Evolutionary conservation across 176 grass and related monocot genomes (phyloP), one percentile per base, ranked within the genome.

Genomic region (Phyllostachys edulis): DNA sequence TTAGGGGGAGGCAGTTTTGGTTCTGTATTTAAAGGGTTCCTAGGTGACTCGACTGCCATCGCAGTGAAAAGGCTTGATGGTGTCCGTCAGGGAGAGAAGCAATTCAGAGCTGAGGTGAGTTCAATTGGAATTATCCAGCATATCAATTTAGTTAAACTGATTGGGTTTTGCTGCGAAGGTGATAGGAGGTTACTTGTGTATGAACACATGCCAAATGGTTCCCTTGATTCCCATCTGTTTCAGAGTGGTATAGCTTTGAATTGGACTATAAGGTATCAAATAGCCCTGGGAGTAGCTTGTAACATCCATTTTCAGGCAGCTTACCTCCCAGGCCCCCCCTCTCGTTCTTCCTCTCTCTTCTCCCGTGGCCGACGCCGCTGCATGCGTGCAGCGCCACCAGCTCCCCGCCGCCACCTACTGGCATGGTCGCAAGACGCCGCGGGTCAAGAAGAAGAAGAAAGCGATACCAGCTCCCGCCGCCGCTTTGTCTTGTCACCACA

Each of bases 61-160:
- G 94, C 91, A 37, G 91, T 93, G 50, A 96, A 96, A 88, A 85
- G 77, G 61, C 88, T 96, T 20, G 77, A 87, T 18, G 80, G 86
- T 5, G 38, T 79, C 26, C 41, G 15, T 7, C 90, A 96, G 54
- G 88, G 90, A 71, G 90, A 92, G 71, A 95, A 95, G 66, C 88
- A 92, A 38, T 95, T 95, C 63, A 84, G 90, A 61, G 79, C 79
- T 52, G 86, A 88, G 62, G 79, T 88, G 32, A 70, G 36, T 41
- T 87, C 72, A 0, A 78, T 90, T 1, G 90, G 90, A 24, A 70
- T 64, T 15, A 88, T 95, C 66, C 90, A 92, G n/a, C 93, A 92
- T 78, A 63, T 92, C 13, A 95, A 95, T 29, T 75, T 92, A 37
- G 86, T 95, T 52, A 81, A 73, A 8, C 55, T 92, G 21, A 67